Base-by-base conservation (phyloP, 768 basidiomycete genomes). In the Calocybe indica region DNA sequence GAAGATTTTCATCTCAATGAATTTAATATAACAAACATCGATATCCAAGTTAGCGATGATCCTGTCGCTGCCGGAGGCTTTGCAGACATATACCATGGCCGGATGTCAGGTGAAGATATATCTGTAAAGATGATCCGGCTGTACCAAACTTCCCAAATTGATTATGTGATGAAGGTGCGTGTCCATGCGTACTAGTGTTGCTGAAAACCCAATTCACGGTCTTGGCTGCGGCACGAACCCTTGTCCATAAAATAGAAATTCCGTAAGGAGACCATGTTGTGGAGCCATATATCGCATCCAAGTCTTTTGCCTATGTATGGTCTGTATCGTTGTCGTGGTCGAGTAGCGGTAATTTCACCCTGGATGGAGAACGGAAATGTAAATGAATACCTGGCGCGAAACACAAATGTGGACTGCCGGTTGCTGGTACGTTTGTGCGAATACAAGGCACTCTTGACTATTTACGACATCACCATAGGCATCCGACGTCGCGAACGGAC, bases 401-500 rank as follows among this genome's bases (percentile, higher is more conserved):
- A 35, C 34, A 40, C 48, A 33, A n/a, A 33, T n/a, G 42, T 15
- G 10, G 42, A 43, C 35, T n/a, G 42, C 8, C 28, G 13, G 22
- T 22, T 43, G 4, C 31, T 43, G 6, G 42, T 43, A 43, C 10
- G 42, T 32, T 10, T 40, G 9, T 22, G 22, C 22, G 22, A 22
- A 22, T 22, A 22, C 22, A 22, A 22, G 22, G 22, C 22, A 22
- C 22, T 22, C 22, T 22, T 22, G 22, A 4, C 22, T 22, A 4
- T 22, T 22, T 22, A 22, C 22, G 22, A 22, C 22, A 22, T 4
- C 22, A 22, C 4, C 22, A 22, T 22, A 22, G 22, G 22, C 22
- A 22, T 22, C 22, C 3, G 69, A 68, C 41, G 57, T 68, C 7
- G 65, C 64, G 1, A 47, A 49, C 12, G 70, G 68, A 1, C 50